These are phyloP conservation scores for Neonothopanus nambi DNA, from an alignment of 1,284 basidiomycete genomes.

Conservation along the genomic window DNA sequence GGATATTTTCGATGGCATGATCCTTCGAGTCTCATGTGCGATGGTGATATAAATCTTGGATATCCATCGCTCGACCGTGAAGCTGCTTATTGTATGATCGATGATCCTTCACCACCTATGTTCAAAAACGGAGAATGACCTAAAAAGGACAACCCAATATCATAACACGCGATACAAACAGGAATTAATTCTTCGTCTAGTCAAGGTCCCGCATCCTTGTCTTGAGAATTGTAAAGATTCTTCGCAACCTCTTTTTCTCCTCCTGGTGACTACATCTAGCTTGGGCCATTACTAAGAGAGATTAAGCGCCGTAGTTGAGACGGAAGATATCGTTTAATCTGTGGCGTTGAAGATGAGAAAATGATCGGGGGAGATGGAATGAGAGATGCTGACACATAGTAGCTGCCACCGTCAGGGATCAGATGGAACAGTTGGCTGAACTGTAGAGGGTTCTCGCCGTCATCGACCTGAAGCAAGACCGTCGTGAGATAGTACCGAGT, in stretches of 20 bases:
- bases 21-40: no score
- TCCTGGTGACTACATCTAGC: neutral
- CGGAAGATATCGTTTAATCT: conserved; percentile 91
- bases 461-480: conserved; percentile 65
- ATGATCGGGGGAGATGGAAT: neutral
- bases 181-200: no score
- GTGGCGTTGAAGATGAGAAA: conserved; percentile 4
- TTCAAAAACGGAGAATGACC: no score
- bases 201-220: no score
- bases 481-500: conserved; percentile 13
- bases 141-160: no score
- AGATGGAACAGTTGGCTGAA: conserved; percentile 95
- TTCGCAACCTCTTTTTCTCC: neutral
- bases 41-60: no score
- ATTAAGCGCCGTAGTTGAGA: conserved; percentile 60
- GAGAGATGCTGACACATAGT: conserved; percentile 74
- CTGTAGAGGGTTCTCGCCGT: conserved; percentile 73
- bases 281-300: neutral
- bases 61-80: no score
- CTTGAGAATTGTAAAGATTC: no score
- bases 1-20: no score
- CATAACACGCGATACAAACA: no score
- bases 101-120: no score
- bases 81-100: no score
- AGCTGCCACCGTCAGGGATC: conserved; percentile 73